Base-by-base conservation (phyloP, 1,139 yeast genomes). In the Magnusiomyces sp. region DNA sequence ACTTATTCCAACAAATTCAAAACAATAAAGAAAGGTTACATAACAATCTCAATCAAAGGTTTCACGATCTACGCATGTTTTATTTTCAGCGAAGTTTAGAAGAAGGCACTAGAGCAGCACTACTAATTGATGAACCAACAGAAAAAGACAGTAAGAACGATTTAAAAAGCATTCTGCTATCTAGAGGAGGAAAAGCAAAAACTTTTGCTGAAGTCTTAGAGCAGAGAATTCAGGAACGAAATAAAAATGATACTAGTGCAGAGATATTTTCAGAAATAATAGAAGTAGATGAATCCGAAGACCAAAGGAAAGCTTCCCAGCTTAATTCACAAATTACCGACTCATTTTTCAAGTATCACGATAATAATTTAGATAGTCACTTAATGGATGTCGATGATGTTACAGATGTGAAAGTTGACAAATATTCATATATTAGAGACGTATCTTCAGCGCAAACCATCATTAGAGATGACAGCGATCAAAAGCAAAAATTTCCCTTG, bases 401-500 rank as follows among this genome's bases (percentile, higher is more conserved):
- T 50, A 13, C 50, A 47, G 39, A n/a, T n/a, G n/a, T n/a, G n/a
- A n/a, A n/a, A n/a, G 50, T 50, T 7, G 14, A 48, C n/a, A 40
- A 40, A n/a, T n/a, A n/a, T n/a, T n/a, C n/a, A n/a, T n/a, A n/a
- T n/a, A n/a, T n/a, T n/a, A n/a, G n/a, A n/a, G 14, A 39, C 48
- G 13, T 9, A 13, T 16, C 31, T 45, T 2, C 37, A n/a, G n/a
- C n/a, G n/a, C n/a, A n/a, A n/a, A n/a, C n/a, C n/a, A 29, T 41
- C 16, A 29, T n/a, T 2, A 37, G 52, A 9, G 52, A 49, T 27
- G 34, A n/a, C n/a, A 19, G 39, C 13, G 52, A 49, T 38, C 31
- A 14, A n/a, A 40, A 47, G 14, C 53, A 50, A 36, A 40, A 38
- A 14, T 50, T 55, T n/a, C 67, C 67, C 2, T 38, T 46, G 7